phyloP scores from a whole-genome alignment of 2,329 filamentous ascomycete species.

The Clarireedia hainanense region DNA sequence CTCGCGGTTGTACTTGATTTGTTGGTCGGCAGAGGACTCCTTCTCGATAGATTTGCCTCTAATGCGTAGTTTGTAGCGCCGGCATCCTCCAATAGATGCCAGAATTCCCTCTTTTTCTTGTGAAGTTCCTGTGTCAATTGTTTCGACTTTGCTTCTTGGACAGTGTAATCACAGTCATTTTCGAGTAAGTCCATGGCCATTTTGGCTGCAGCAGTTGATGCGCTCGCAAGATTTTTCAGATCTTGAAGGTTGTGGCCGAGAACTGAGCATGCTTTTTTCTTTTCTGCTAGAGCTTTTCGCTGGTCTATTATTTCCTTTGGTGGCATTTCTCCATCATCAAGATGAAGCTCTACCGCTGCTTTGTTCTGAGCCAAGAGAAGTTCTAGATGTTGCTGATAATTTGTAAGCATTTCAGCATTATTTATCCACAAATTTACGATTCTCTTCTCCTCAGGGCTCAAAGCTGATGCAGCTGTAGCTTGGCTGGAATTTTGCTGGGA shows the following conservation, averaged over 20 bases:
- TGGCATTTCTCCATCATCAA: constrained; percentile 17
- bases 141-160: constrained; percentile 16
- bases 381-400: constrained; percentile 17
- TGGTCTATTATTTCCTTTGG: constrained; percentile 20
- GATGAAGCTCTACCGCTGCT: constrained; percentile 15
- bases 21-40: constrained; percentile 9
- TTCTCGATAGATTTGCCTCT: constrained; percentile 11
- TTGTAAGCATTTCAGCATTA: constrained; percentile 14
- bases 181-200: constrained; percentile 12
- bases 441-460: constrained; percentile 22
- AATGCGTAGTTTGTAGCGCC: constrained; percentile 26
- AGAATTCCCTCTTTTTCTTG: constrained; percentile 21
- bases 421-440: constrained; percentile 20
- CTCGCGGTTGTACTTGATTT: constrained; percentile 19
- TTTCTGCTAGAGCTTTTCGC: constrained; percentile 20
- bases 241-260: constrained; percentile 8
- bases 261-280: constrained; percentile 15
- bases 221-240: not conserved
- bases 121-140: constrained; percentile 18
- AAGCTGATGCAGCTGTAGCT: constrained; percentile 15
- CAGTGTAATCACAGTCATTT: constrained; percentile 15
- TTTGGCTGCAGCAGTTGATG: not conserved
- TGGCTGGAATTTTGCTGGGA: constrained; percentile 17
- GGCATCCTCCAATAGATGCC: constrained; percentile 18
- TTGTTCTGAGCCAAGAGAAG: constrained; percentile 18